Percentiles rank a stretch among this genome's conserved stretches.
These are phyloP conservation scores for Balamuthia mandrillaris DNA, from an alignment of 208 protist genomes.

Conservation along the genomic window DNA sequence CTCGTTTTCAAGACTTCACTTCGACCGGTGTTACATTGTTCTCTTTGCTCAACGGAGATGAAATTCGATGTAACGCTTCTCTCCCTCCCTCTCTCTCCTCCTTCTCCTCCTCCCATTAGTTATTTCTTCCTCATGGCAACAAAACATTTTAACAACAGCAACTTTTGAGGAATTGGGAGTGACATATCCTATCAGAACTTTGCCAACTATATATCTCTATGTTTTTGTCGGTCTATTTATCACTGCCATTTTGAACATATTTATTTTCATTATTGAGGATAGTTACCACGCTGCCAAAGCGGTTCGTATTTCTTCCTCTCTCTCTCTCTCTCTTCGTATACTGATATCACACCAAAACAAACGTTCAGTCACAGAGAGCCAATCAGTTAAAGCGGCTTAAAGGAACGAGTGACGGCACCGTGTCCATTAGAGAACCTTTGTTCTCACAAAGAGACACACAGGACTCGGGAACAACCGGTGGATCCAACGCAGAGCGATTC, in stretches of 20 bases:
- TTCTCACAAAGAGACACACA: too few species aligned
- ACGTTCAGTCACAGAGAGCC: too few species aligned
- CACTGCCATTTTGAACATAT: conserved; percentile 47
- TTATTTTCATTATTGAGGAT: conserved; percentile 51
- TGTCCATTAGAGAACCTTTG: too few species aligned
- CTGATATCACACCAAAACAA: too few species aligned
- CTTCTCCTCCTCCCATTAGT: neutral
- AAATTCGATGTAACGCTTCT: conserved; percentile 33
- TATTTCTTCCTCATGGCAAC: conserved; percentile 11
- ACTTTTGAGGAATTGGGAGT: too few species aligned
- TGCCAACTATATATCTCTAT: conserved; percentile 36
- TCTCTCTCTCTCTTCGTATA: too few species aligned
- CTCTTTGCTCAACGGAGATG: conserved; percentile 44
- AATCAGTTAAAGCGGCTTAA: too few species aligned
- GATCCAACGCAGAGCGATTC: too few species aligned
- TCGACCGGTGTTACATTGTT: conserved; percentile 42
- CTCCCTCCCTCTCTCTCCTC: neutral
- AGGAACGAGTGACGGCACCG: too few species aligned
- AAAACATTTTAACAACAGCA: too few species aligned
- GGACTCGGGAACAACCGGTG: too few species aligned
- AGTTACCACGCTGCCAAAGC: conserved; percentile 37
- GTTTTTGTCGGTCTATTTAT: conserved; percentile 44
- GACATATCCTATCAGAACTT: conserved; percentile 38
- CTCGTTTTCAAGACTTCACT: conserved; percentile 26
- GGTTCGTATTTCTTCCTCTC: too few species aligned